Evolutionary conservation across 208 protist species (phyloP).

Genomic region (Angomonas ambiguus): DNA sequence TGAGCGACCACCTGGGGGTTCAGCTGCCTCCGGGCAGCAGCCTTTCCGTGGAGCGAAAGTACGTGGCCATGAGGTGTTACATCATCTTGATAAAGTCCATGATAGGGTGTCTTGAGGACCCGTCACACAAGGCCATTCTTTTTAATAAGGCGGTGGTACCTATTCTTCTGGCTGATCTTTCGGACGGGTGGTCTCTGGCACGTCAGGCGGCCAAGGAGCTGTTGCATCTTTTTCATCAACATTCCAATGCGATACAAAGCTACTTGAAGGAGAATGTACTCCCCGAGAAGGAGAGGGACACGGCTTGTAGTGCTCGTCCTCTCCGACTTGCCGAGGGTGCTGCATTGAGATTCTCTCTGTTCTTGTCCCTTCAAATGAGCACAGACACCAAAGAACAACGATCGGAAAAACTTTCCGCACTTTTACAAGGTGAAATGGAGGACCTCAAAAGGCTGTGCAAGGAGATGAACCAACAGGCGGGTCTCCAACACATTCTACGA

Average conservation of each 20-base stretch:
- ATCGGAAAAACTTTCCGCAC: background rate
- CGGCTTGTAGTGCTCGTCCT: background rate
- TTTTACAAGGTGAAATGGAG: background rate
- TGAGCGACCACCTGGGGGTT: conserved; percentile 56
- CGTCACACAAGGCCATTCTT: background rate
- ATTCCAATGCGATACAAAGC: background rate
- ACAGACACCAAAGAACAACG: background rate
- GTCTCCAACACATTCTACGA: conserved; percentile 22
- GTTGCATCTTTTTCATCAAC: conserved; percentile 26
- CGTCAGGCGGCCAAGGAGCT: conserved; percentile 42
- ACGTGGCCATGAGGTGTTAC: conserved; percentile 52
- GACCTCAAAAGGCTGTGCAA: background rate
- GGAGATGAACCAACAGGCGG: background rate
- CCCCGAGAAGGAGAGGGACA: background rate
- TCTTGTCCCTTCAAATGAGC: background rate
- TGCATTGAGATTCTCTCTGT: background rate
- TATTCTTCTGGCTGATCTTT: conserved; percentile 49
- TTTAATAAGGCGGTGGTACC: conserved; percentile 21
- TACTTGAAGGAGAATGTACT: background rate
- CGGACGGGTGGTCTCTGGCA: conserved; percentile 69
- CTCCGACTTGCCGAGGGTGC: background rate
- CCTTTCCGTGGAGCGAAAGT: conserved; percentile 57
- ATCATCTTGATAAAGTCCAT: conserved; percentile 26
- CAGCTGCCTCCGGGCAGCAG: conserved; percentile 14
- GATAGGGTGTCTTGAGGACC: background rate